Evolutionary conservation across 441 rosid species (phyloP), one percentile per base, ranked within the genome.

Genomic region (Adansonia grandidieri): DNA sequence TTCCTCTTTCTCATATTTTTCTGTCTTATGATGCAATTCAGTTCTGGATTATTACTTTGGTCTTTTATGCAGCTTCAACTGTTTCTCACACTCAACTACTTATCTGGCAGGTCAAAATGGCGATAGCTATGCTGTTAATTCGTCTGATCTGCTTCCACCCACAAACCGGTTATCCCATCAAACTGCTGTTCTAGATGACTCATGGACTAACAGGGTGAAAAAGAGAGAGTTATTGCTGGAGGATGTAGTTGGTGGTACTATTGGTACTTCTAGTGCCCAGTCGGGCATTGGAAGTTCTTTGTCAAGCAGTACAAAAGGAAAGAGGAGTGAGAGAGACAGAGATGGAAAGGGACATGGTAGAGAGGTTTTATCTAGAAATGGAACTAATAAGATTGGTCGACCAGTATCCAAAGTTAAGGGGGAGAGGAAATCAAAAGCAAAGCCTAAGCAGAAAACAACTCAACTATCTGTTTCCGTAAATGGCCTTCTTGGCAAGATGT

Each of bases 251-350:
- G 95, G 90, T 80, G 75, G 87, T 73, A 75, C 80, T 53, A 45
- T 80, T 81, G 85, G 87, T 73, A 79, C 77, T 73, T 71, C 84
- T 28, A 79, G 80, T 80, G 67, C 79, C 63, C 85, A 85, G 20
- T 78, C 89, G 9, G 89, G 85, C 71, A 82, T 85, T 48, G 94
- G 91, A 80, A 84, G 80, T 81, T 84, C 94, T 84, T 85, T 94
- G 54, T 81, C 90, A 84, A 89, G 91, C 88, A 91, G 89, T 84
- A 85, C 92, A 44, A 97, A 94, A 83, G 98, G 99, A 81, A 97
- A 90, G 87, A 89, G 98, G 81, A 97, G 98, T 80, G 98, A 97
- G 80, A 90, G 99, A 85, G 98, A 94, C 77, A 93, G 98, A 86
- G 98, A 97, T 64, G 98, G 97, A 64, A 97, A 91, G 82, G 97